A percentile compares a stretch with the other conserved stretches of the same genome.
Conservation (phyloP, 2,329 filamentous ascomycete species). For the Aureobasidium musti region DNA sequence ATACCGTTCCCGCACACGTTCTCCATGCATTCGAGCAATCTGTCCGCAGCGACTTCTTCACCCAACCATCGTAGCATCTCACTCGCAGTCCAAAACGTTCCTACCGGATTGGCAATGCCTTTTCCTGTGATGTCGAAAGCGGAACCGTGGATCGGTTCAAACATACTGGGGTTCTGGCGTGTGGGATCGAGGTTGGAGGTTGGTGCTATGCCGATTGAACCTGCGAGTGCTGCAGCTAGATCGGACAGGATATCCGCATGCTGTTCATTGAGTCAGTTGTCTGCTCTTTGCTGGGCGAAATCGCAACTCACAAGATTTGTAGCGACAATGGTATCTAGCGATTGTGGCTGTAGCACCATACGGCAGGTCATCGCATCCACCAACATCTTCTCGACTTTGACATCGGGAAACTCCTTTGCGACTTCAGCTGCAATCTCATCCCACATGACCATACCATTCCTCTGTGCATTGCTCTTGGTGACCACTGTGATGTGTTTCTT, state of each 20-base stretch:
- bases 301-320: constrained; percentile 39
- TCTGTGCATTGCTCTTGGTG: constrained; percentile 66
- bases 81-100: constrained; percentile 60
- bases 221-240: constrained; percentile 68
- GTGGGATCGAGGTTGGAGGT: constrained; percentile 70
- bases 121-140: constrained; percentile 62
- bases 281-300: background rate
- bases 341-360: constrained; percentile 47
- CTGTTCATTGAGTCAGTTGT: constrained; percentile 26
- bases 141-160: constrained; percentile 62
- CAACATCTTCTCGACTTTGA: constrained; percentile 65
- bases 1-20: constrained; percentile 55
- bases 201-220: constrained; percentile 71
- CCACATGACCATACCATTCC: constrained; percentile 69
- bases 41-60: constrained; percentile 53
- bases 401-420: constrained; percentile 60
- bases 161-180: constrained; percentile 61
- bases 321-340: constrained; percentile 46
- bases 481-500: constrained; percentile 63
- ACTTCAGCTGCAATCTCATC: constrained; percentile 62
- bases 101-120: constrained; percentile 60
- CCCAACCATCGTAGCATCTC: constrained; percentile 63
- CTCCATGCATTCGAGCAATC: constrained; percentile 57
- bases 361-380: constrained; percentile 67
- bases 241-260: constrained; percentile 69